Evolutionary conservation across 106 monocot species (phyloP).

Genomic region (Platanthera zijinensis): DNA sequence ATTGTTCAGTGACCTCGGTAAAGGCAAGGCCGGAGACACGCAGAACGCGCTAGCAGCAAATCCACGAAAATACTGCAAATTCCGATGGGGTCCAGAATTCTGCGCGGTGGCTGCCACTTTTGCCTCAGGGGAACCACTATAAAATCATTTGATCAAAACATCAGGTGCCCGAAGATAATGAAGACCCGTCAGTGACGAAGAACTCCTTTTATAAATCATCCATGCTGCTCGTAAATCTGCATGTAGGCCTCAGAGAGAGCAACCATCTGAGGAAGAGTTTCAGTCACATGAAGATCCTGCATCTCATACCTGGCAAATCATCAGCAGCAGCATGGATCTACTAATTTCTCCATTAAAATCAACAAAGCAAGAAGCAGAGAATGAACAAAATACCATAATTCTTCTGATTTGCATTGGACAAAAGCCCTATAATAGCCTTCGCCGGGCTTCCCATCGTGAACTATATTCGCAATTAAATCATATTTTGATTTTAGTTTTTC

Average conservation of each 20-base stretch:
- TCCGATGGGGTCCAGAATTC: too few relatives aligned
- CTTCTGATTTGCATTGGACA: conserved; percentile 85
- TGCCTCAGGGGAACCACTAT: too few relatives aligned
- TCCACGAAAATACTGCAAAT: too few relatives aligned
- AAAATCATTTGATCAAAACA: too few relatives aligned
- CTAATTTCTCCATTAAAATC: not conserved
- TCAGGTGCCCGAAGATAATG: too few relatives aligned
- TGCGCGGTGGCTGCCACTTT: too few relatives aligned
- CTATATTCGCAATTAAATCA: conserved; percentile 96
- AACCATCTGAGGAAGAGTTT: conserved; percentile 99
- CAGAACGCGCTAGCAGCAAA: too few relatives aligned
- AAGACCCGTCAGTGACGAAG: too few relatives aligned
- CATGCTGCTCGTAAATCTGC: conserved; percentile 98
- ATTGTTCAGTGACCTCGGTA: too few relatives aligned
- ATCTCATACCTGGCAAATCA: conserved; percentile 76
- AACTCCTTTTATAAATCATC: conserved; percentile 6
- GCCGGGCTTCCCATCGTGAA: conserved; percentile 97
- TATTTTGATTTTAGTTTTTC: conserved; percentile 82
- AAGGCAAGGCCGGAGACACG: too few relatives aligned
- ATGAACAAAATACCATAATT: conserved; percentile 39
- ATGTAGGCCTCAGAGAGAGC: conserved; percentile 93
- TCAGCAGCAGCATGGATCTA: not conserved
- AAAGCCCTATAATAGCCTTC: conserved; percentile 93
- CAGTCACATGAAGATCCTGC: conserved; percentile 95
- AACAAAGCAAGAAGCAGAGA: conserved; percentile 6